phyloP scores from a whole-genome alignment of 495 filamentous ascomycete genomes.

The Annulohypoxylon maeteangense region DNA sequence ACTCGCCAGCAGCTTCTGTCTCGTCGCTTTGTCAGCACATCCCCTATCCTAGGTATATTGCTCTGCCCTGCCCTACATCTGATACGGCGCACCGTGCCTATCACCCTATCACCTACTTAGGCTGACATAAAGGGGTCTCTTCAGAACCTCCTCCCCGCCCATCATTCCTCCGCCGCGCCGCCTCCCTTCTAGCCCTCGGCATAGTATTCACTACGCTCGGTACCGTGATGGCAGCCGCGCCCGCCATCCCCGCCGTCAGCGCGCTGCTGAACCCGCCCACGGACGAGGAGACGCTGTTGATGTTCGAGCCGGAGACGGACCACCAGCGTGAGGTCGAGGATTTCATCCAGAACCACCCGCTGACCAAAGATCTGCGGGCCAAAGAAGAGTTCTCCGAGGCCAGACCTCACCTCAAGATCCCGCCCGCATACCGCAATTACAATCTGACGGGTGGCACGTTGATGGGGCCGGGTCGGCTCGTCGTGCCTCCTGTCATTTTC shows the following conservation, averaged over 20 bases:
- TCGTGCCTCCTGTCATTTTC: constrained; percentile 85
- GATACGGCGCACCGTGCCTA: neutral
- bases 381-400: constrained; percentile 77
- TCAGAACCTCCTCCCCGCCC: constrained; percentile 7
- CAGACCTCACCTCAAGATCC: constrained; percentile 88
- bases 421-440: constrained; percentile 68
- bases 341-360: constrained; percentile 78
- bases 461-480: constrained; percentile 77
- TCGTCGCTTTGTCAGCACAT: constrained; percentile 40
- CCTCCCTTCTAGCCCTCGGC: constrained; percentile 48
- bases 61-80: neutral
- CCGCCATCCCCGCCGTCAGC: constrained; percentile 56
- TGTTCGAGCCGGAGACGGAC: constrained; percentile 72
- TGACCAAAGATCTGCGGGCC: constrained; percentile 71
- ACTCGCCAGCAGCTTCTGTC: constrained; percentile 1
- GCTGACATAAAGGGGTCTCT: constrained; percentile 13
- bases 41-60: constrained; percentile 38
- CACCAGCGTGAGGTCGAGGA: constrained; percentile 71
- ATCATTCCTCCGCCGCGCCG: constrained; percentile 40
- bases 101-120: neutral
- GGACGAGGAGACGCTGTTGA: constrained; percentile 76
- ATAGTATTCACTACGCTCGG: constrained; percentile 61
- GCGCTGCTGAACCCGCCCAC: constrained; percentile 65
- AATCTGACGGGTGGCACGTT: constrained; percentile 88
- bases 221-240: constrained; percentile 64